Conservation (phyloP, 2,329 filamentous ascomycete species). For the Ophiostoma himal-ulmi region DNA sequence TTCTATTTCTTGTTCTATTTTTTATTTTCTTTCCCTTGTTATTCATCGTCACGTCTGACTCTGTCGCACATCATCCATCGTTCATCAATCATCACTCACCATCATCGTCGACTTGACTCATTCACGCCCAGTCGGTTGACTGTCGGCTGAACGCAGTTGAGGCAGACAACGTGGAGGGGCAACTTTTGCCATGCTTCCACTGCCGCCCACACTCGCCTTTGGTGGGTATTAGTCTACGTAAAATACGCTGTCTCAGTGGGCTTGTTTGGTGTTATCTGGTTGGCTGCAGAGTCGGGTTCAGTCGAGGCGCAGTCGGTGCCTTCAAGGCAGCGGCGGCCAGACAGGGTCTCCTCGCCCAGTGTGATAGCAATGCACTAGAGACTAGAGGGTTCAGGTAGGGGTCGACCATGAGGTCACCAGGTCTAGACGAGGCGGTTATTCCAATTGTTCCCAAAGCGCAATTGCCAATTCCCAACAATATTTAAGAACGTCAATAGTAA, state of each 20-base stretch:
- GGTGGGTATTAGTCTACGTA: not conserved
- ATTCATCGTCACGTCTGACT: not conserved
- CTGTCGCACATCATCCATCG: not conserved
- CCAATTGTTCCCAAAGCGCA: not conserved
- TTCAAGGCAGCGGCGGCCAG: not conserved
- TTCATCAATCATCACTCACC: not conserved
- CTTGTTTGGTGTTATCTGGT: constrained; percentile 14
- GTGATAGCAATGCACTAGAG: not conserved
- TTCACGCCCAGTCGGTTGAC: constrained; percentile 4
- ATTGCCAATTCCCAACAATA: not conserved
- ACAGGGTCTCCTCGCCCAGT: not conserved
- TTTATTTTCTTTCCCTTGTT: not conserved
- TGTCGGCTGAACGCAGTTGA: not conserved
- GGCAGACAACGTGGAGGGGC: constrained; percentile 6
- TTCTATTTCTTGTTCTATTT: not conserved
- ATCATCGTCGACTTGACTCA: not conserved
- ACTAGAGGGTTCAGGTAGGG: not conserved
- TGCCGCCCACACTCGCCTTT: not conserved
- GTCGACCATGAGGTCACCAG: not conserved
- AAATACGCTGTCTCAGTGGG: not conserved
- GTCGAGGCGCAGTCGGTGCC: constrained; percentile 2
- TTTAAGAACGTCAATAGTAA: not conserved
- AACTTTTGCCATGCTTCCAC: not conserved
- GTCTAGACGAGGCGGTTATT: not conserved
- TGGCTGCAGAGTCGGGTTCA: not conserved